Evolutionary conservation across 805 yeast genomes (phyloP).

Genomic region (Candida sakaeoensis): DNA sequence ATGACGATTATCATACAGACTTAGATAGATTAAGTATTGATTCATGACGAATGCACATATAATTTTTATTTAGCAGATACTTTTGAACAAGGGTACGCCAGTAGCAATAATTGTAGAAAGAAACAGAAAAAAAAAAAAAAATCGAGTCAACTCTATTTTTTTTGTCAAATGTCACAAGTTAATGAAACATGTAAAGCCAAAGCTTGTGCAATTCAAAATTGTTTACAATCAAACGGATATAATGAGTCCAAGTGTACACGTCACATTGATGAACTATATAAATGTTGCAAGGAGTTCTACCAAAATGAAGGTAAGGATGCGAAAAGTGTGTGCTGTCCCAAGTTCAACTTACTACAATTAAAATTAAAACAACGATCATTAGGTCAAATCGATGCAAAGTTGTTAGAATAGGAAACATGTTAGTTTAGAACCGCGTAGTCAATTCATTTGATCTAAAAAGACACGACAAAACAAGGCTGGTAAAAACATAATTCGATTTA

Average conservation of each 20-base stretch:
- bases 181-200: conserved; percentile 61
- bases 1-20: conserved; percentile 51
- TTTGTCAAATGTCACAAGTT: conserved; percentile 7
- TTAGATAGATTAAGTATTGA: conserved; percentile 33
- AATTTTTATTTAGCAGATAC: no score
- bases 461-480: conserved; percentile 57
- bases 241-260: conserved; percentile 73
- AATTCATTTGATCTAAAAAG: conserved; percentile 35
- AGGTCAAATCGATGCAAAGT: conserved; percentile 57
- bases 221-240: conserved; percentile 58
- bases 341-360: conserved; percentile 54
- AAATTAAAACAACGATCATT: conserved; percentile 62
- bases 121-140: conserved; percentile 2
- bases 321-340: conserved; percentile 75
- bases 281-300: conserved; percentile 71
- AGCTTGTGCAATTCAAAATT: conserved; percentile 83
- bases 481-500: conserved; percentile 57
- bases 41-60: background rate
- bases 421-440: conserved; percentile 75
- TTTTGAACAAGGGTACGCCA: no score
- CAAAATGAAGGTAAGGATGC: conserved; percentile 54
- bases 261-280: conserved; percentile 65
- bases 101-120: background rate
- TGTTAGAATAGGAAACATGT: conserved; percentile 42
- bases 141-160: background rate